Evolutionary conservation across 2,329 filamentous ascomycete species (phyloP), one percentile per base, ranked within the genome.

Genomic region (Fusarium buxicola): DNA sequence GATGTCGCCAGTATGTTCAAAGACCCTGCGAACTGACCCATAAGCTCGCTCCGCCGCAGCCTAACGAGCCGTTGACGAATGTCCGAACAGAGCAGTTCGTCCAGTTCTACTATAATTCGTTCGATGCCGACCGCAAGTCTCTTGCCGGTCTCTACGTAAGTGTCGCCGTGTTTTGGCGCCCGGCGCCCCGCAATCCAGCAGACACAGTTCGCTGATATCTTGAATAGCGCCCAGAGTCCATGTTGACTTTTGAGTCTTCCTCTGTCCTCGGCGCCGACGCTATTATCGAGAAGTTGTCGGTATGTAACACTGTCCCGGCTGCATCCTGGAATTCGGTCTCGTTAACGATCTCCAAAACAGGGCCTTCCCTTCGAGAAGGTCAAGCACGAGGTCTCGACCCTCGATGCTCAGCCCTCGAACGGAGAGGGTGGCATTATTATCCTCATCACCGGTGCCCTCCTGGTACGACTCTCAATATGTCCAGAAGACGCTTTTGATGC

Each of bases 241-340:
- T 97, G 91, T 84, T 98, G 79, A 97, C 94, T 46, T 98, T 97
- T 74, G 92, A 98, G 85, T 88, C 84, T 41, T 71, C 81, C 39
- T 87, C 89, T 12, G 78, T 86, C 58, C 82, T 87, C 72, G 94
- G 94, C 63, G 79, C 81, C 31, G 74, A 69, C 21, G 75, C 75
- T 28, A 97, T 99, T 71, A 80, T 89, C 51, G 88, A 92, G 77
- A 97, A 97, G 85, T 86, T 98, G 61, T 76, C 78, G 59, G 94
- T 98, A 82, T 71, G 87, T 77, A 15, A 25, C 15, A 16, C n/a
- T 4, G 8, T 8, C 8, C 44, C n/a, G 10, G 12, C 18, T 24
- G 21, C 16, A 8, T 21, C 10, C 24, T 7, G 9, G 21, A 24
- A 30, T n/a, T 11, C 15, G 15, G 18, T 10, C 13, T 40, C 16